phyloP scores from a whole-genome alignment of 768 basidiomycete genomes.

The Steccherinum ochraceum region DNA sequence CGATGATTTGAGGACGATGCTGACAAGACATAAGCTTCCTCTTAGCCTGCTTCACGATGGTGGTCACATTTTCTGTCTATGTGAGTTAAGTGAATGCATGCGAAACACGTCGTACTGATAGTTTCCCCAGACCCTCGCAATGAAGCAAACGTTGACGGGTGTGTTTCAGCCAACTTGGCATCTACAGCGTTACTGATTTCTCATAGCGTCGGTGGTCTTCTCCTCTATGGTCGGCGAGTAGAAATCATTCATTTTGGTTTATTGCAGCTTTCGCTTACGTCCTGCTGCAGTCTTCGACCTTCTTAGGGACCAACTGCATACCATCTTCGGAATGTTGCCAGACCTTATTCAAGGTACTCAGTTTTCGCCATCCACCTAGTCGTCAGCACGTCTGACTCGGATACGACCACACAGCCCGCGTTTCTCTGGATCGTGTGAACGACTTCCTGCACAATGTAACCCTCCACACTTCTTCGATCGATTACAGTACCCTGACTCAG shows the following conservation, averaged over 20 bases:
- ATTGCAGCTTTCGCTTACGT: too few relatives aligned
- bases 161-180: too few relatives aligned
- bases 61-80: constrained; percentile 55
- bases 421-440: constrained; percentile 34
- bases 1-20: too few relatives aligned
- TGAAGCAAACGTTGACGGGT: constrained; percentile 28
- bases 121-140: constrained; percentile 30
- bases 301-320: constrained; percentile 12
- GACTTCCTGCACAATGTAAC: constrained; percentile 29
- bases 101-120: too few relatives aligned
- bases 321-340: constrained; percentile 19
- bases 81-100: too few relatives aligned
- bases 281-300: constrained; percentile 12
- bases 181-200: background rate
- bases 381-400: background rate
- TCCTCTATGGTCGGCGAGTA: constrained; percentile 10
- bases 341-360: constrained; percentile 13
- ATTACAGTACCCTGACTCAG: background rate
- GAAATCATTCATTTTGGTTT: too few relatives aligned
- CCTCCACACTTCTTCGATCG: background rate
- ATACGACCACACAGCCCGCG: too few relatives aligned
- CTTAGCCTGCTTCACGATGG: constrained; percentile 58
- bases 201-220: constrained; percentile 7
- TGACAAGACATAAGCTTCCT: too few relatives aligned
- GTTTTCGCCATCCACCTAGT: too few relatives aligned